phyloP scores from a whole-genome alignment of 148 eudicot genomes.

The Diospyros kaki region DNA sequence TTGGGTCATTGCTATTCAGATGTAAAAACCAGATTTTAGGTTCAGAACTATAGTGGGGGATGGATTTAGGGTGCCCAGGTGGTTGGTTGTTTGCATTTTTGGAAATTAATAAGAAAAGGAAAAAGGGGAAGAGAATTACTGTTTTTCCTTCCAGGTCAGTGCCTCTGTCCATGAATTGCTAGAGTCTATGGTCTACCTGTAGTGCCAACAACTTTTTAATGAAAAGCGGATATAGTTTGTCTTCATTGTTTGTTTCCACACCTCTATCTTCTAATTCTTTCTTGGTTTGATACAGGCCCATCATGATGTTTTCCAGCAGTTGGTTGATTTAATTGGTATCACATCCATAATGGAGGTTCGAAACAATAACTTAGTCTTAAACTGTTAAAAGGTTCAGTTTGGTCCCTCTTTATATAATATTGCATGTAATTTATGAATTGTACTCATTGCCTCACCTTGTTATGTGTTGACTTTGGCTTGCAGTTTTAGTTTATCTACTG shows the following conservation, averaged over 20 bases:
- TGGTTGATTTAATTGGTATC: constrained; percentile 94
- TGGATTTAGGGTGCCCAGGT: background rate
- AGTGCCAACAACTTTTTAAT: no score
- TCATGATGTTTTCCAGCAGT: constrained; percentile 71
- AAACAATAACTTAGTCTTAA: background rate
- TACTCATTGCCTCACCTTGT: background rate
- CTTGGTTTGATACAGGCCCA: constrained; percentile 57
- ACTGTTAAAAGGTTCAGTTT: background rate
- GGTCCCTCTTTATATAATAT: background rate
- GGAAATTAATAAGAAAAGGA: no score
- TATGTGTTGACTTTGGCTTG: background rate
- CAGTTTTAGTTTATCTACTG: constrained; percentile 7
- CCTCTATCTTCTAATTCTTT: background rate
- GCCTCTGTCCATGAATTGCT: no score
- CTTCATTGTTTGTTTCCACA: background rate
- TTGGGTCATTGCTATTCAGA: background rate
- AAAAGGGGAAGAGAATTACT: no score
- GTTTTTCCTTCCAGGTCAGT: no score
- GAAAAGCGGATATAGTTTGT: no score
- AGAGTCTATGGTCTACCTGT: no score
- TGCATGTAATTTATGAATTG: background rate
- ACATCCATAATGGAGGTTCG: constrained; percentile 98
- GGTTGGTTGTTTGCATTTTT: background rate
- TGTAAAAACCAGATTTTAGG: background rate
- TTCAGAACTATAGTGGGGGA: background rate